These are phyloP conservation scores for Aspergillus sp. DNA, from an alignment of 2,329 filamentous ascomycete species.

Conservation along the genomic window DNA sequence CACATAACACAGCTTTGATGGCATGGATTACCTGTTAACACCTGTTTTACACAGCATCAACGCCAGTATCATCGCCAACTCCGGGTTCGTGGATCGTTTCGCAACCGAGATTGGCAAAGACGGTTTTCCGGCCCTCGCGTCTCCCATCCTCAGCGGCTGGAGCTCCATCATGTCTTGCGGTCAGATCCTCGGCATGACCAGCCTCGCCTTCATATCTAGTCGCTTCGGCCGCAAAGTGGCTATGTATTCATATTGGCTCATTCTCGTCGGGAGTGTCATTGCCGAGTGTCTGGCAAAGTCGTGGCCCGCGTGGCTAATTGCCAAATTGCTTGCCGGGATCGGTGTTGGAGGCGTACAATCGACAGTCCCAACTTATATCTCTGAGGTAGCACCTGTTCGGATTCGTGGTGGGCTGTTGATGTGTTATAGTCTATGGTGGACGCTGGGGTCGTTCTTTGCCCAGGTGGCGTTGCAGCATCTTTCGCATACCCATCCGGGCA, in stretches of 20 bases:
- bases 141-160: slow-evolving; percentile 12
- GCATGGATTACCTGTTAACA: neutral
- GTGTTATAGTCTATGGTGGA: slow-evolving; percentile 14
- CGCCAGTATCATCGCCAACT: slow-evolving; percentile 13
- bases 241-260: slow-evolving; percentile 11
- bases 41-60: slow-evolving; percentile 1
- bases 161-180: slow-evolving; percentile 11
- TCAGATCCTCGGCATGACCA: slow-evolving; percentile 13
- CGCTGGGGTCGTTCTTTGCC: slow-evolving; percentile 8
- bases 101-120: slow-evolving; percentile 4
- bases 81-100: slow-evolving; percentile 10
- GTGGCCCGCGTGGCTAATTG: slow-evolving; percentile 7
- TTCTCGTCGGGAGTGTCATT: slow-evolving; percentile 6
- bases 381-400: slow-evolving; percentile 6
- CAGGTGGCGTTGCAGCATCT: slow-evolving; percentile 9
- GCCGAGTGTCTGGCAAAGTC: slow-evolving; percentile 1
- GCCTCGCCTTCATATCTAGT: slow-evolving; percentile 10
- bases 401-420: slow-evolving; percentile 11
- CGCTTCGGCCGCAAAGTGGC: slow-evolving; percentile 5
- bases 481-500: neutral
- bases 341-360: slow-evolving; percentile 8
- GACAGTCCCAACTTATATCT: slow-evolving; percentile 7
- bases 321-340: slow-evolving; percentile 6
- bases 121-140: slow-evolving; percentile 6
- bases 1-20: no score